These are phyloP conservation scores for Colletotrichum gigasporum DNA, from an alignment of 2,329 filamentous ascomycete species.

Conservation along the genomic window DNA sequence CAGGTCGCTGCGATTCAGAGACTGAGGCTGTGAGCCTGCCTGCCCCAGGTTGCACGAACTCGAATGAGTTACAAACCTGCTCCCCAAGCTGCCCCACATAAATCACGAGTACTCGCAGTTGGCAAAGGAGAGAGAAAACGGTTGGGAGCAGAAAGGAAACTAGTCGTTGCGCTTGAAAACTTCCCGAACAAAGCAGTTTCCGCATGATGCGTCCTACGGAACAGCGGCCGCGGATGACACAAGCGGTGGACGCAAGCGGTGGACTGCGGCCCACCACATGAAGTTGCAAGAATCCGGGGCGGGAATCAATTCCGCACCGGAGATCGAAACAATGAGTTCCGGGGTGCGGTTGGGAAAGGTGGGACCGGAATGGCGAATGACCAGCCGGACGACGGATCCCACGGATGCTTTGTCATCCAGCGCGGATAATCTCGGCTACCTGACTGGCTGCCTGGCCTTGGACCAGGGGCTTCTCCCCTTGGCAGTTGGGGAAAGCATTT, in stretches of 20 bases:
- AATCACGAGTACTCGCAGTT: no score
- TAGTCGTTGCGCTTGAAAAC: no score
- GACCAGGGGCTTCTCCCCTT: not conserved
- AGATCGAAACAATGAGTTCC: constrained; percentile 6
- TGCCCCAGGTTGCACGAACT: no score
- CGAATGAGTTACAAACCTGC: no score
- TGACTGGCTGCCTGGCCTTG: no score
- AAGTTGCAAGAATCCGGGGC: constrained; percentile 12
- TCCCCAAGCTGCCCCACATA: no score
- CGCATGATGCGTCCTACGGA: not conserved
- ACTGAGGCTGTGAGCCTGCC: no score
- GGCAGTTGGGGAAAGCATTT: not conserved
- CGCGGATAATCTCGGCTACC: constrained; percentile 7
- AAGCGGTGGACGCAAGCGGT: not conserved
- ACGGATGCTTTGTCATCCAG: not conserved
- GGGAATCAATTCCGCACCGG: constrained; percentile 12
- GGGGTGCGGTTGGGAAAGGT: not conserved
- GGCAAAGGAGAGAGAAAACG: not conserved
- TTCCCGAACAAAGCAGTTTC: no score
- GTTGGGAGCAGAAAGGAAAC: no score
- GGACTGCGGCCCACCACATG: constrained; percentile 5
- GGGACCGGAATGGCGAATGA: constrained; percentile 2
- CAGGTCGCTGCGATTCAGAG: no score
- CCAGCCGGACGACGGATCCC: not conserved
- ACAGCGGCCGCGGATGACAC: not conserved